A percentile compares a stretch with the other conserved stretches of the same genome.
Evolutionary conservation across 2,329 filamentous ascomycete genomes (phyloP).

Genomic region (Juglanconis oblonga): DNA sequence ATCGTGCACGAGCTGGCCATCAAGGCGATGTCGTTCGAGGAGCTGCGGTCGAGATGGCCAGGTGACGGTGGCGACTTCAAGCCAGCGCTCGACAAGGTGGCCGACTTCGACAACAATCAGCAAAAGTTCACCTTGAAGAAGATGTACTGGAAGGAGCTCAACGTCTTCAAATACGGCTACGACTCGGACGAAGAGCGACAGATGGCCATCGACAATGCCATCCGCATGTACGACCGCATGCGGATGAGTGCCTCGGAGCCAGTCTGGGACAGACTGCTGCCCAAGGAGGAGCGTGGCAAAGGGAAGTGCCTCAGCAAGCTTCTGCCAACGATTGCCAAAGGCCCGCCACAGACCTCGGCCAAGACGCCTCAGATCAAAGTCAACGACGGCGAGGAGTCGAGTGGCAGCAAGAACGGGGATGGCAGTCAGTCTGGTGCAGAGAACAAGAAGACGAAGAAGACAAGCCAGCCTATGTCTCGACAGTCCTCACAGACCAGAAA

Average conservation of each 20-base stretch:
- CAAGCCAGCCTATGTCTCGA: slow-evolving; percentile 44
- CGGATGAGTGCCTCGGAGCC: slow-evolving; percentile 53
- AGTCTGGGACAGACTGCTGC: slow-evolving; percentile 61
- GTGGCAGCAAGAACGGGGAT: slow-evolving; percentile 38
- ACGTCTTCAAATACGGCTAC: slow-evolving; percentile 62
- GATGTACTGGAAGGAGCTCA: slow-evolving; percentile 60
- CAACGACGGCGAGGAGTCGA: slow-evolving; percentile 49
- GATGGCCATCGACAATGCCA: slow-evolving; percentile 58
- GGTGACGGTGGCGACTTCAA: slow-evolving; percentile 53
- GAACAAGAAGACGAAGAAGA: slow-evolving; percentile 28
- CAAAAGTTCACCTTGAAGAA: slow-evolving; percentile 56
- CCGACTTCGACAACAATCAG: slow-evolving; percentile 44
- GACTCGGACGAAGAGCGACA: slow-evolving; percentile 52
- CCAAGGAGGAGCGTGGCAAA: slow-evolving; percentile 54
- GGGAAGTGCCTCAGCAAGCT: slow-evolving; percentile 61
- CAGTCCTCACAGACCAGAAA: slow-evolving; percentile 50
- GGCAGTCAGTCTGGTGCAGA: slow-evolving; percentile 33
- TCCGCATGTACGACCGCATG: slow-evolving; percentile 58
- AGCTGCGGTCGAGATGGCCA: slow-evolving; percentile 48
- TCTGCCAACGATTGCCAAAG: slow-evolving; percentile 56
- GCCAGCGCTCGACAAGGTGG: slow-evolving; percentile 55
- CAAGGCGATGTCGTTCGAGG: slow-evolving; percentile 46
- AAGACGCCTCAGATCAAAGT: slow-evolving; percentile 51
- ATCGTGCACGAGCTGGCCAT: slow-evolving; percentile 62
- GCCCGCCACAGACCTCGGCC: slow-evolving; percentile 42